Conservation (phyloP, 2,329 filamentous ascomycete genomes). For the Aspergillus aculeatinus region DNA sequence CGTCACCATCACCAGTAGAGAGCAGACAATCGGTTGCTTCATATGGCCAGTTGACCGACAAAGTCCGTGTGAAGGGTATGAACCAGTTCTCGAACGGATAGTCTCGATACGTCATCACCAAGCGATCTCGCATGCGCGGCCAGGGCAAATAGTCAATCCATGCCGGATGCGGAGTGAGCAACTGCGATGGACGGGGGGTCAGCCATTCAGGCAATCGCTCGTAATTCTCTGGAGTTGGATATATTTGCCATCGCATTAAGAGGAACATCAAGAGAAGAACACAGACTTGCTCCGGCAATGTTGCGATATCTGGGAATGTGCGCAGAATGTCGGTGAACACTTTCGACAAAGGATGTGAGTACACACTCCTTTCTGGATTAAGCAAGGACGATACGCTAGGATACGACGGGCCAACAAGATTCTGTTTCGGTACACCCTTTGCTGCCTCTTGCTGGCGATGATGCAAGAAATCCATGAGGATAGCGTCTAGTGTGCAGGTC, state of each 20-base stretch:
- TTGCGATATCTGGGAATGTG: constrained; percentile 76
- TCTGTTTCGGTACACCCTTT: constrained; percentile 62
- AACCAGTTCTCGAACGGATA: constrained; percentile 79
- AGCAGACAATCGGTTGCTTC: constrained; percentile 69
- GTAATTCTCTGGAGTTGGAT: constrained; percentile 75
- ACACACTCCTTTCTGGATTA: constrained; percentile 63
- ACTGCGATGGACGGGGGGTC: constrained; percentile 64
- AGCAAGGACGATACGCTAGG: constrained; percentile 77
- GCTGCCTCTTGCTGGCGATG: constrained; percentile 66
- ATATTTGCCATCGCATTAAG: constrained; percentile 80
- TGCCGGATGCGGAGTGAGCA: constrained; percentile 67
- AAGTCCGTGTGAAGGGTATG: constrained; percentile 72
- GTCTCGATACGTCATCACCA: constrained; percentile 55
- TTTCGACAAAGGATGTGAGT: constrained; percentile 75
- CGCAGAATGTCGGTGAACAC: constrained; percentile 81
- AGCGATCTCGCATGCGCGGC: constrained; percentile 69
- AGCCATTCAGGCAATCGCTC: constrained; percentile 73
- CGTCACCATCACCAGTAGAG: constrained; percentile 52
- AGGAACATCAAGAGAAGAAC: constrained; percentile 85
- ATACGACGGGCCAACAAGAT: constrained; percentile 73
- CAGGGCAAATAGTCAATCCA: constrained; percentile 85
- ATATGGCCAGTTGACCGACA: constrained; percentile 83
- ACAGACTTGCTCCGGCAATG: constrained; percentile 78
- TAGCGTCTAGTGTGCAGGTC: constrained; percentile 73
- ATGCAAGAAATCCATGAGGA: constrained; percentile 77